These are phyloP conservation scores for Xylaria sp. DNA, from an alignment of 2,329 filamentous ascomycete species.

Conservation along the genomic window DNA sequence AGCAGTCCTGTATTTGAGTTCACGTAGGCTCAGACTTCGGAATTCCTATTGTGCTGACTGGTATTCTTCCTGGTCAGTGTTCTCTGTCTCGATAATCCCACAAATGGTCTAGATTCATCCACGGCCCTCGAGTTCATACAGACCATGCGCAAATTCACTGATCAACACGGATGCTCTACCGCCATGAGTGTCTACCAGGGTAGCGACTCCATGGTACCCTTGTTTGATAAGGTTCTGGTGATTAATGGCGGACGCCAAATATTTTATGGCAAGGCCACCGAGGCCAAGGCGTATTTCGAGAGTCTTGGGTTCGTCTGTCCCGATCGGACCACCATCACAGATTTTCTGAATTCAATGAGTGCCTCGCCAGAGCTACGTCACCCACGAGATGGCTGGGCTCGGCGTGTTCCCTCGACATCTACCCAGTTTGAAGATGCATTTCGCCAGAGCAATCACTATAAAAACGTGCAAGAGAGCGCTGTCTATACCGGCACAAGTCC, in stretches of 20 bases:
- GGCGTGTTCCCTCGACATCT: slow-evolving; percentile 58
- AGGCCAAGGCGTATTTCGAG: slow-evolving; percentile 72
- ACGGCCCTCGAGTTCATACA: slow-evolving; percentile 71
- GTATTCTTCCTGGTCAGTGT: slow-evolving; percentile 34
- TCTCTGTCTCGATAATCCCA: slow-evolving; percentile 77
- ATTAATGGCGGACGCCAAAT: slow-evolving; percentile 73
- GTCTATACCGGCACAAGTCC: too few relatives aligned
- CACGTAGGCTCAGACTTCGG: slow-evolving; percentile 52
- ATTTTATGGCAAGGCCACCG: slow-evolving; percentile 69
- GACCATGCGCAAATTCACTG: slow-evolving; percentile 53
- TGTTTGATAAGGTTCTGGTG: slow-evolving; percentile 72
- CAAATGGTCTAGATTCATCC: slow-evolving; percentile 67
- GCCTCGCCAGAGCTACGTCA: slow-evolving; percentile 62
- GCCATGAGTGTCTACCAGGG: slow-evolving; percentile 72
- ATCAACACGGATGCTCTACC: slow-evolving; percentile 45
- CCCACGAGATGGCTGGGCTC: slow-evolving; percentile 53
- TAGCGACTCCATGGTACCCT: slow-evolving; percentile 54
- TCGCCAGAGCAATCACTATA: slow-evolving; percentile 34
- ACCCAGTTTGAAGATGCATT: slow-evolving; percentile 57
- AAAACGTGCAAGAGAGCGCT: background rate
- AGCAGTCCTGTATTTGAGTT: slow-evolving; percentile 5
- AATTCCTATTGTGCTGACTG: background rate
- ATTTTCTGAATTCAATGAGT: slow-evolving; percentile 80
- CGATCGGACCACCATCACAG: slow-evolving; percentile 71
- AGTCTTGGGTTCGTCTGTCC: slow-evolving; percentile 76